A percentile compares a stretch with the other conserved stretches of the same genome.
Evolutionary conservation across 106 monocot genomes (phyloP).

Genomic region (Hemerocallis citrina): DNA sequence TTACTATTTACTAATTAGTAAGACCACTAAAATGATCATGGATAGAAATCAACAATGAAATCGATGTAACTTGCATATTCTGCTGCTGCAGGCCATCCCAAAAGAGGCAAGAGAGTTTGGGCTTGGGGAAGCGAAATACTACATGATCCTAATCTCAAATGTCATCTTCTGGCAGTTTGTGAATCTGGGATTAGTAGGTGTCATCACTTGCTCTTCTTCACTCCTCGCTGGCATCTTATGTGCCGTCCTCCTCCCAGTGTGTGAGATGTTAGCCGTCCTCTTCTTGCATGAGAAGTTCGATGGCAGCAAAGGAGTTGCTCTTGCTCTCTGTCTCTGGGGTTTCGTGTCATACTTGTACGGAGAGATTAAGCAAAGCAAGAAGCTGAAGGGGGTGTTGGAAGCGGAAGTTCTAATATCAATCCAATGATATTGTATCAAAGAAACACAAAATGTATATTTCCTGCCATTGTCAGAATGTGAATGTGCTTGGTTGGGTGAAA

Average conservation of each 20-base stretch:
- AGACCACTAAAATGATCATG: too few relatives aligned
- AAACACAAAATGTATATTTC: too few relatives aligned
- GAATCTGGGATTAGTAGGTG: slow-evolving; percentile 13
- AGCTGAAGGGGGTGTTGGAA: slow-evolving; percentile 1
- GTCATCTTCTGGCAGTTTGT: slow-evolving; percentile 11
- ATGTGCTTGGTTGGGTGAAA: too few relatives aligned
- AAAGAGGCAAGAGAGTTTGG: slow-evolving; percentile 8
- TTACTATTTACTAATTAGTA: too few relatives aligned
- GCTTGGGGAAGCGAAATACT: slow-evolving; percentile 15
- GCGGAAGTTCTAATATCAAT: background rate
- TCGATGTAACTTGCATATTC: too few relatives aligned
- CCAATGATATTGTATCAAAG: background rate
- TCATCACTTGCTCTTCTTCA: slow-evolving; percentile 4
- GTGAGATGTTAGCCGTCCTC: slow-evolving; percentile 12
- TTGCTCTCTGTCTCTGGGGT: slow-evolving; percentile 47
- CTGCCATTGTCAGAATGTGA: too few relatives aligned
- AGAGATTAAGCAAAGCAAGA: slow-evolving; percentile 17
- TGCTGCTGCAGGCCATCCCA: slow-evolving; percentile 18
- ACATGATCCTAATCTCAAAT: background rate
- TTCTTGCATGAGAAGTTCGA: slow-evolving; percentile 31
- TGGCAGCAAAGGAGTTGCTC: slow-evolving; percentile 33
- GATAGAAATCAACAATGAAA: too few relatives aligned
- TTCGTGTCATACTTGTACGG: slow-evolving; percentile 56
- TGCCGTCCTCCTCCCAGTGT: slow-evolving; percentile 4
- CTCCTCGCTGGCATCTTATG: slow-evolving; percentile 11